A percentile compares a stretch with the other conserved stretches of the same genome.
Evolutionary conservation across 1,139 yeast species (phyloP).

Genomic region (Arxiozyma bovina): DNA sequence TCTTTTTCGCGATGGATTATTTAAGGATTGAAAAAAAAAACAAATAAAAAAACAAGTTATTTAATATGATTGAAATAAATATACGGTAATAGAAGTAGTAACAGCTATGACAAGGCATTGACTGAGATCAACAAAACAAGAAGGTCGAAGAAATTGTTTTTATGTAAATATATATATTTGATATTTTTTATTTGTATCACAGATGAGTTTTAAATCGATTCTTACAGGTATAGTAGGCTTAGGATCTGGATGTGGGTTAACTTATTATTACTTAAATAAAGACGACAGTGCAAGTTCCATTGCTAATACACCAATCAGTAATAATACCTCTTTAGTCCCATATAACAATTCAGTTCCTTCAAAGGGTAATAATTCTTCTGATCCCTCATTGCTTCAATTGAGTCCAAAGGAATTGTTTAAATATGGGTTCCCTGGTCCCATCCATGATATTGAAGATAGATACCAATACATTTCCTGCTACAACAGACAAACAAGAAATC

Average conservation of each 20-base stretch:
- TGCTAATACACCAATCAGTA: neutral
- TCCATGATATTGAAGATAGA: conserved; percentile 68
- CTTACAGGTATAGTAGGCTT: conserved; percentile 9
- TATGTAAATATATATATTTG: neutral
- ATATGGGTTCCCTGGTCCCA: conserved; percentile 93
- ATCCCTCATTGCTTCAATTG: conserved; percentile 21
- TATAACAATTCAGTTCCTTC: neutral
- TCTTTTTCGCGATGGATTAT: neutral
- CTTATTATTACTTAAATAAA: conserved; percentile 4
- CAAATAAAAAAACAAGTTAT: too few species aligned
- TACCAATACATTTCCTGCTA: conserved; percentile 77
- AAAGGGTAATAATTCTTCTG: neutral
- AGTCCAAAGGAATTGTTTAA: conserved; percentile 71
- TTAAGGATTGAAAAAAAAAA: too few species aligned
- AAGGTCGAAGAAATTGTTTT: too few species aligned
- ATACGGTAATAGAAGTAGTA: too few species aligned
- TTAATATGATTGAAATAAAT: too few species aligned
- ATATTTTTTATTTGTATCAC: neutral
- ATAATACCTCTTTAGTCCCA: neutral
- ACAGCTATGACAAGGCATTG: too few species aligned
- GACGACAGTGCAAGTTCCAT: conserved; percentile 10
- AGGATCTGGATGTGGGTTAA: conserved; percentile 13
- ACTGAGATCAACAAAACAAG: too few species aligned
- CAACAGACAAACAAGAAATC: conserved; percentile 77
- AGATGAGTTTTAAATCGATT: conserved; percentile 7